phyloP scores from a whole-genome alignment of 345 rosid genomes.

The Eucalyptus guilfoylei region DNA sequence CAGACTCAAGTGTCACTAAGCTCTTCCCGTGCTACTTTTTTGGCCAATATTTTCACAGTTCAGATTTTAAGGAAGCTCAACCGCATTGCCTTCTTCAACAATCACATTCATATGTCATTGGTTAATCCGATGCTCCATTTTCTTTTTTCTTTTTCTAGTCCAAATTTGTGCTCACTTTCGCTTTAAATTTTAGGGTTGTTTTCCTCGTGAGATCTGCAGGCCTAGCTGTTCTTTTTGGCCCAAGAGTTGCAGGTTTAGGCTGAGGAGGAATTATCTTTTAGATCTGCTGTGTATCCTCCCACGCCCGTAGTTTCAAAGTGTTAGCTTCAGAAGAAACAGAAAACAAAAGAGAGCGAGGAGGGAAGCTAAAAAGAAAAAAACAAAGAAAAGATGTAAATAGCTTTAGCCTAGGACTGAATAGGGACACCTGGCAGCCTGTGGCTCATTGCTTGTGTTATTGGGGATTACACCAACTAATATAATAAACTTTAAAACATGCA shows the following conservation, averaged over 20 bases:
- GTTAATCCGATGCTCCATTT: too few species aligned
- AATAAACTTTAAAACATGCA: not conserved
- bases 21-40: not conserved
- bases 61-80: not conserved
- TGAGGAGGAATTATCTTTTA: not conserved
- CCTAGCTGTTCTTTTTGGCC: not conserved
- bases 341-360: not conserved
- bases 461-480: not conserved
- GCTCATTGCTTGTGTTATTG: not conserved
- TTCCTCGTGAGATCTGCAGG: too few species aligned
- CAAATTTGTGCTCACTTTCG: too few species aligned
- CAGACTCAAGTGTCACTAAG: too few species aligned
- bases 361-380: not conserved
- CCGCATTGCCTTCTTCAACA: too few species aligned
- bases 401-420: not conserved
- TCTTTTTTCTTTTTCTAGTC: too few species aligned
- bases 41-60: not conserved
- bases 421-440: not conserved
- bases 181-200: not conserved
- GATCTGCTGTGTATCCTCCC: not conserved
- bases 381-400: not conserved
- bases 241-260: rapidly evolving
- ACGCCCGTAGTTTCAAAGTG: too few species aligned
- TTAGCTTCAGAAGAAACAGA: not conserved
- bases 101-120: too few species aligned